Conservation (phyloP, 139 green algal species). For the Micractinium conductrix region DNA sequence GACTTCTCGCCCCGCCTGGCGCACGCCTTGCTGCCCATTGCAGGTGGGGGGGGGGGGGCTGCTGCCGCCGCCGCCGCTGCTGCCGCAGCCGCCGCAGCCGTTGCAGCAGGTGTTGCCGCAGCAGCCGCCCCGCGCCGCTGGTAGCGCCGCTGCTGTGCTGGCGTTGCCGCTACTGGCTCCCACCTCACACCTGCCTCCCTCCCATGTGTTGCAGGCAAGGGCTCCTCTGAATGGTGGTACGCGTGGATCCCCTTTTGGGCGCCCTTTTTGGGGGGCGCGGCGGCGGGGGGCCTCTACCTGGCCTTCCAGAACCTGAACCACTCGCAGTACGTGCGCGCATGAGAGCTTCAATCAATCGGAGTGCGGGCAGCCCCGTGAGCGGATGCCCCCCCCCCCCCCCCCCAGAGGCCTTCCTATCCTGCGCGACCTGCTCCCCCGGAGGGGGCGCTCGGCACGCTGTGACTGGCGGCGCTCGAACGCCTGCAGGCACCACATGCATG, state of each 20-base stretch:
- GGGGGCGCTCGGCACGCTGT: too few relatives aligned
- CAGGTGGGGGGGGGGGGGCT: background rate
- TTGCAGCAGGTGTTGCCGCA: background rate
- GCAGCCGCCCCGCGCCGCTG: background rate
- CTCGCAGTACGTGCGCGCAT: too few relatives aligned
- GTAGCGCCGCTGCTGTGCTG: background rate
- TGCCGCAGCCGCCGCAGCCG: too few relatives aligned
- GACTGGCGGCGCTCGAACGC: too few relatives aligned
- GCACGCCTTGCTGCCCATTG: constrained; percentile 57
- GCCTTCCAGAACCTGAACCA: constrained; percentile 53
- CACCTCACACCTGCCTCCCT: background rate
- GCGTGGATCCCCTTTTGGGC: constrained; percentile 60
- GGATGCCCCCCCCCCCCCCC: too few relatives aligned
- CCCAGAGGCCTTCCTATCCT: too few relatives aligned
- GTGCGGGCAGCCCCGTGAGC: too few relatives aligned
- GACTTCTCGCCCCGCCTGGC: constrained; percentile 53
- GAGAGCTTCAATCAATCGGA: too few relatives aligned
- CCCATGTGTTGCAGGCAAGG: constrained; percentile 32
- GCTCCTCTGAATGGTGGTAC: constrained; percentile 49
- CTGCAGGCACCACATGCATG: too few relatives aligned
- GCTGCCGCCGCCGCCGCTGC: background rate
- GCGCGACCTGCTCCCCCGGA: too few relatives aligned
- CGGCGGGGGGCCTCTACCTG: constrained; percentile 46
- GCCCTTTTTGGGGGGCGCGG: constrained; percentile 51
- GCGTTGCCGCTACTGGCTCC: background rate